phyloP scores from a whole-genome alignment of 2,329 filamentous ascomycete genomes.

The Scortechinia acanthostroma region DNA sequence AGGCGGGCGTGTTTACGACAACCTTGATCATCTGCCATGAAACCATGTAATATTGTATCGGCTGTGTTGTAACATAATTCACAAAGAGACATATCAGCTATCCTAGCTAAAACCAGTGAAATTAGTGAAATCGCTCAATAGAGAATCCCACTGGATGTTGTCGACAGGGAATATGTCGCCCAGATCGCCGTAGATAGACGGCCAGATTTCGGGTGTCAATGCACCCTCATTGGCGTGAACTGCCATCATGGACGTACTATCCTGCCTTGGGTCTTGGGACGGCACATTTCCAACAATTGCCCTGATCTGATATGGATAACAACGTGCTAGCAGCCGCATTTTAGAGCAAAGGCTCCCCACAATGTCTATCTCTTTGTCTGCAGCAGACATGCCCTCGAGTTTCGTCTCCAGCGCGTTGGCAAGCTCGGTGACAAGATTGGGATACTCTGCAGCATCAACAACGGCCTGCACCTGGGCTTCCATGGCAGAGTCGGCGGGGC shows the following conservation, averaged over 20 bases:
- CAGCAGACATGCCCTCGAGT: slow-evolving; percentile 7
- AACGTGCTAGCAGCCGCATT: slow-evolving; percentile 10
- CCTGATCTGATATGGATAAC: slow-evolving; percentile 11
- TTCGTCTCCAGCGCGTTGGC: slow-evolving; percentile 7
- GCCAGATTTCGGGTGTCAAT: slow-evolving; percentile 2
- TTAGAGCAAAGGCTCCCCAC: slow-evolving; percentile 12
- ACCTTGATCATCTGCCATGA: too few relatives aligned
- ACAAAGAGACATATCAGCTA: too few relatives aligned
- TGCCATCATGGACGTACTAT: too few relatives aligned
- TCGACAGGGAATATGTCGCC: slow-evolving; percentile 8
- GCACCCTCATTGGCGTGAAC: slow-evolving; percentile 1
- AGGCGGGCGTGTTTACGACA: too few relatives aligned
- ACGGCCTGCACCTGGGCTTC: slow-evolving; percentile 7
- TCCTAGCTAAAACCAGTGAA: too few relatives aligned
- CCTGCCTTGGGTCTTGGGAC: background rate
- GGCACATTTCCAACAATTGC: slow-evolving; percentile 6
- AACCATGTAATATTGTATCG: too few relatives aligned
- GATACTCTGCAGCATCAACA: slow-evolving; percentile 9
- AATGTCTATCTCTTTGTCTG: slow-evolving; percentile 9
- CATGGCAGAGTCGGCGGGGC: slow-evolving; percentile 3
- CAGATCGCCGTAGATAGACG: slow-evolving; percentile 6
- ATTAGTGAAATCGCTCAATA: slow-evolving; percentile 11
- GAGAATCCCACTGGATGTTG: slow-evolving; percentile 11
- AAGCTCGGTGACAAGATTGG: slow-evolving; percentile 8
- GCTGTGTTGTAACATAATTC: too few relatives aligned